Percentiles rank a stretch among this genome's conserved stretches.
These are phyloP conservation scores for Thermoascus crustaceus DNA, from an alignment of 2,329 filamentous ascomycete species.

Conservation along the genomic window DNA sequence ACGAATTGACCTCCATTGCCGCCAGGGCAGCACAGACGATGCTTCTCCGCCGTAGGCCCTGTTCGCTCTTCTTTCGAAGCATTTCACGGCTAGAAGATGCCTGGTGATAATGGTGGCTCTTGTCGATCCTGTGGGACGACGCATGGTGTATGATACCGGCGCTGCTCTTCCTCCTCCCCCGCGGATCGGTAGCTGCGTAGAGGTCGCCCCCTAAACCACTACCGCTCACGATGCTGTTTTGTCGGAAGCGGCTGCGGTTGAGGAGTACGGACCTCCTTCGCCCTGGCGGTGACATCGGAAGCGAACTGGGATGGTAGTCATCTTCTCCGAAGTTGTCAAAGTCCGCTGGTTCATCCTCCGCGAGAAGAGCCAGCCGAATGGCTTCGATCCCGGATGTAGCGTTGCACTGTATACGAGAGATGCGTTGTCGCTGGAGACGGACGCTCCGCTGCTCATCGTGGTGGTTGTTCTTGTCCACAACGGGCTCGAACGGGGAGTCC, in stretches of 20 bases:
- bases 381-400: constrained; percentile 26
- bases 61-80: constrained; percentile 26
- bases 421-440: constrained; percentile 31
- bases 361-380: constrained; percentile 27
- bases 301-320: constrained; percentile 31
- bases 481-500: constrained; percentile 1
- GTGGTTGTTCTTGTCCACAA: constrained; percentile 10
- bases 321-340: constrained; percentile 15
- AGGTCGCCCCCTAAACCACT: background rate
- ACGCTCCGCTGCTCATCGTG: constrained; percentile 14
- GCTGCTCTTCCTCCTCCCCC: constrained; percentile 22
- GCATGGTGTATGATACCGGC: constrained; percentile 11
- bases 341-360: constrained; percentile 16
- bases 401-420: constrained; percentile 34
- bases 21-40: constrained; percentile 32
- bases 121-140: constrained; percentile 26
- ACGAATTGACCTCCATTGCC: constrained; percentile 17
- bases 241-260: constrained; percentile 23
- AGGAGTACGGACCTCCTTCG: constrained; percentile 21
- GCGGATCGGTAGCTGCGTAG: constrained; percentile 3
- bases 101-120: constrained; percentile 21
- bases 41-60: constrained; percentile 29
- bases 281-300: constrained; percentile 24
- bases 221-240: background rate
- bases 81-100: constrained; percentile 14